Conservation (phyloP, 768 basidiomycete genomes). For the Astraeus odoratus region DNA sequence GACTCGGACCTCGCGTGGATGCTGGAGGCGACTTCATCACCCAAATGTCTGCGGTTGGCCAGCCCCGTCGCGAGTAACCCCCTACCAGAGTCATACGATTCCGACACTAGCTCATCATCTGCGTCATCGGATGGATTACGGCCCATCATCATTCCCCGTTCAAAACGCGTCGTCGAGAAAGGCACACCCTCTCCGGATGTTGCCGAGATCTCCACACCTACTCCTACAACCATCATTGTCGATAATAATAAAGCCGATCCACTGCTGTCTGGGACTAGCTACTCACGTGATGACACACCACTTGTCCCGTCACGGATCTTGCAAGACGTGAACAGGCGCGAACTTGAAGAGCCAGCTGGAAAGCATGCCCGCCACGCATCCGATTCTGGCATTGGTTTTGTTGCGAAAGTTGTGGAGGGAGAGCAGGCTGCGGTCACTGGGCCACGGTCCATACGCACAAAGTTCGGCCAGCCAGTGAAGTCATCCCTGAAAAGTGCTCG, state of each 20-base stretch:
- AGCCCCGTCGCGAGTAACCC: constrained; percentile 4
- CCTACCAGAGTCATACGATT: constrained; percentile 15
- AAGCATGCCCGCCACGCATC: constrained; percentile 19
- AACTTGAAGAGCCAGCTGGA: constrained; percentile 16
- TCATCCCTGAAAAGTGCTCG: constrained; percentile 77
- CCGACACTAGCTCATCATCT: constrained; percentile 30
- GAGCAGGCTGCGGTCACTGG: constrained; percentile 7
- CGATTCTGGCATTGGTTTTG: too few species aligned
- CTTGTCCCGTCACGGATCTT: constrained; percentile 12
- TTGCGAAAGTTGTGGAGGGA: background rate
- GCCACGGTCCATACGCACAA: constrained; percentile 67
- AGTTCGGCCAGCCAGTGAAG: constrained; percentile 90
- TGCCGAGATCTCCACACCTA: too few species aligned
- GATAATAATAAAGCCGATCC: too few species aligned
- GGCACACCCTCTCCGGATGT: constrained; percentile 9
- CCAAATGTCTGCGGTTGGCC: background rate
- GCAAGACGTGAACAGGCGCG: constrained; percentile 19
- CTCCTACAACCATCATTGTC: constrained; percentile 7
- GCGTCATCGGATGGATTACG: constrained; percentile 29
- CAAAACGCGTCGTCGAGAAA: constrained; percentile 30
- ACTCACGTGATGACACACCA: constrained; percentile 24
- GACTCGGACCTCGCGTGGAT: background rate
- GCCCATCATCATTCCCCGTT: constrained; percentile 31
- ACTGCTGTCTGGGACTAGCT: too few species aligned
- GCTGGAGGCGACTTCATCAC: too few species aligned